These are phyloP conservation scores for Volvariella surrecta DNA, from an alignment of 1,284 basidiomycete species.

Conservation along the genomic window DNA sequence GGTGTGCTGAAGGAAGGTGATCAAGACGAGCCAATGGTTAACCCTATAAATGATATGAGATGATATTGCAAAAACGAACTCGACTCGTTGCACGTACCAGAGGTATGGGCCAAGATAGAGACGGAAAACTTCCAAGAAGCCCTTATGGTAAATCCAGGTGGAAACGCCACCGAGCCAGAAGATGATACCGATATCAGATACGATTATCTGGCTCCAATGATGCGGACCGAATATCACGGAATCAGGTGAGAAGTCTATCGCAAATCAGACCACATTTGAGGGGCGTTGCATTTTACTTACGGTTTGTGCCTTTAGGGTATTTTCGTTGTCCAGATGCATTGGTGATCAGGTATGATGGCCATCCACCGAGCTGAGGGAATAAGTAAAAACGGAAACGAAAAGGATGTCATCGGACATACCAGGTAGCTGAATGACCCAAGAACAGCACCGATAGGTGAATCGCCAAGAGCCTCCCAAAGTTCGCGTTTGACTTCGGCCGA, in stretches of 20 bases:
- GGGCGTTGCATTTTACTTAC: too few species aligned
- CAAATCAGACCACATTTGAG: neutral
- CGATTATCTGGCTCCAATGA: slow-evolving; percentile 73
- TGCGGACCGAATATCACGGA: slow-evolving; percentile 83
- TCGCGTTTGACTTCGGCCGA: slow-evolving; percentile 70
- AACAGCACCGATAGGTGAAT: slow-evolving; percentile 83
- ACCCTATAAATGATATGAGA: too few species aligned
- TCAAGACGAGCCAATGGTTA: slow-evolving; percentile 87
- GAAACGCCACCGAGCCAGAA: slow-evolving; percentile 62
- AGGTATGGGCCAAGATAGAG: slow-evolving; percentile 90
- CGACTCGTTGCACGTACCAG: slow-evolving; percentile 39
- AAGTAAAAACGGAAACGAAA: slow-evolving; percentile 1
- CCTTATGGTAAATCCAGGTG: slow-evolving; percentile 53
- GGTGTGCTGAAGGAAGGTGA: slow-evolving; percentile 97
- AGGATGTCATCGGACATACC: slow-evolving; percentile 29
- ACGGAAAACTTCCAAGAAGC: slow-evolving; percentile 72
- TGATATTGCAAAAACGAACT: slow-evolving; percentile 4
- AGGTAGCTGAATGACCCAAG: slow-evolving; percentile 63
- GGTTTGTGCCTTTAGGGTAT: slow-evolving; percentile 81
- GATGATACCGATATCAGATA: slow-evolving; percentile 82
- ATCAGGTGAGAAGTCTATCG: slow-evolving; percentile 78
- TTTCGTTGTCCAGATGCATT: slow-evolving; percentile 88
- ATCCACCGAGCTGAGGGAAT: slow-evolving; percentile 58
- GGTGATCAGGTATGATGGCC: slow-evolving; percentile 79
- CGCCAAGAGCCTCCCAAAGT: slow-evolving; percentile 83